phyloP scores from a whole-genome alignment of 495 filamentous ascomycete species.

The Darksidea phi region DNA sequence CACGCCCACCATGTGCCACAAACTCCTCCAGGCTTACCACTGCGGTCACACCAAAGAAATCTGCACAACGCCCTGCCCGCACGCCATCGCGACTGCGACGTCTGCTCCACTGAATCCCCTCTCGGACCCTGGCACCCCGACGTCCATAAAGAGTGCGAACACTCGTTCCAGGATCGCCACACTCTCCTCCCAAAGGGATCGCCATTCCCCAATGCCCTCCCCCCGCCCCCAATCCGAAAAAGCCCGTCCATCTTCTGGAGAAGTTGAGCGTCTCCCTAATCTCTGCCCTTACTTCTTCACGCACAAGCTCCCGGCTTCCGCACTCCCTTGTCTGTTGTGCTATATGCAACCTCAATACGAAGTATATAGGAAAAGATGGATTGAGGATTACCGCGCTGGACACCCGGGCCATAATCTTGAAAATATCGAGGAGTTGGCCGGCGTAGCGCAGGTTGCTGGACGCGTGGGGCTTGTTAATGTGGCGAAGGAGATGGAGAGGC shows the following conservation, averaged over 20 bases:
- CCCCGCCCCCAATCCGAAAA: too few relatives aligned
- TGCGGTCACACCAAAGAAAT: constrained; percentile 16
- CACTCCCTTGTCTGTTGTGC: constrained; percentile 10
- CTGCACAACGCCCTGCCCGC: constrained; percentile 14
- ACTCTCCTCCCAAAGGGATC: too few relatives aligned
- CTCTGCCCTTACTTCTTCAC: constrained; percentile 1
- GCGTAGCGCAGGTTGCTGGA: constrained; percentile 9
- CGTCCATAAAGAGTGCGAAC: too few relatives aligned
- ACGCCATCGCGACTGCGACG: constrained; percentile 1
- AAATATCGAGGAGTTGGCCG: constrained; percentile 7
- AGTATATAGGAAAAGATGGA: neutral
- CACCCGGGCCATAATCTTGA: constrained; percentile 6
- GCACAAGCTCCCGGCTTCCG: neutral
- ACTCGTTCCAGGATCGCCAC: neutral
- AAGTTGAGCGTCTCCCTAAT: neutral
- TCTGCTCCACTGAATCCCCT: neutral
- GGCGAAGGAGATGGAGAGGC: constrained; percentile 7
- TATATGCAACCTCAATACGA: constrained; percentile 16
- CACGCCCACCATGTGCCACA: constrained; percentile 14
- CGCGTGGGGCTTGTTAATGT: constrained; percentile 18
- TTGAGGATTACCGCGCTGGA: constrained; percentile 4
- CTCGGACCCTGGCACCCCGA: too few relatives aligned
- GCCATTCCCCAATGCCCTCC: too few relatives aligned
- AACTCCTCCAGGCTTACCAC: constrained; percentile 17
- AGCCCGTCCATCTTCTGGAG: too few relatives aligned